Evolutionary conservation across 331 rosid genomes (phyloP).

Genomic region (Prunus yedoensis): DNA sequence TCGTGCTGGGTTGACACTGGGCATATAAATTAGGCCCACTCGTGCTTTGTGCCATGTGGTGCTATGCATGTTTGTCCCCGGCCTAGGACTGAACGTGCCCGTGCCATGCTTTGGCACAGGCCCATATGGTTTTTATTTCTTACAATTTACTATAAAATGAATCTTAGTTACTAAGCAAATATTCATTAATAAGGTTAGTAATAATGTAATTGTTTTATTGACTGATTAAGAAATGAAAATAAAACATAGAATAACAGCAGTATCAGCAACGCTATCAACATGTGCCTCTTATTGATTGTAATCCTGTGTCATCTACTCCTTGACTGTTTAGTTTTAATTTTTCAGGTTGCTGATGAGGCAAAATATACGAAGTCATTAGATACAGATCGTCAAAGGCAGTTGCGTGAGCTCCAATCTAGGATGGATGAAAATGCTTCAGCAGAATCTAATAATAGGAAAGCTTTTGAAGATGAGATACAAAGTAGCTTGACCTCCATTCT

Average conservation of each 20-base stretch:
- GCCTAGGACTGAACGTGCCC: background rate
- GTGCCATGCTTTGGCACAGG: background rate
- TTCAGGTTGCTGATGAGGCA: conserved; percentile 83
- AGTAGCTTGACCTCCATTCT: conserved; percentile 64
- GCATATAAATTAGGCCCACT: background rate
- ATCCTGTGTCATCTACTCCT: conserved; percentile 14
- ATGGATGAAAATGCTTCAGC: conserved; percentile 59
- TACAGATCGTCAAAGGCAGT: conserved; percentile 66
- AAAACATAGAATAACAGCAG: background rate
- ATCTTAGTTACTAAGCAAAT: background rate
- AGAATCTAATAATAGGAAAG: conserved; percentile 61
- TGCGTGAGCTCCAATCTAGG: conserved; percentile 67
- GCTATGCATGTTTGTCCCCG: background rate
- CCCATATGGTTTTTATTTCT: background rate
- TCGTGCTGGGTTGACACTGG: background rate
- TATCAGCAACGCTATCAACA: too few relatives aligned
- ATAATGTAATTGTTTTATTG: background rate
- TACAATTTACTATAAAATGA: background rate
- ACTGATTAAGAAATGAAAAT: background rate
- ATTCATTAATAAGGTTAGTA: background rate
- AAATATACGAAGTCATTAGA: conserved; percentile 63
- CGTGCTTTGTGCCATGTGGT: background rate
- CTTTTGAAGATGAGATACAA: conserved; percentile 79
- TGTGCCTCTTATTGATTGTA: background rate
- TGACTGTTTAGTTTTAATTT: conserved; percentile 20